Base-by-base conservation (phyloP, 2,329 filamentous ascomycete species). In the Rhynchosporium secalis region DNA sequence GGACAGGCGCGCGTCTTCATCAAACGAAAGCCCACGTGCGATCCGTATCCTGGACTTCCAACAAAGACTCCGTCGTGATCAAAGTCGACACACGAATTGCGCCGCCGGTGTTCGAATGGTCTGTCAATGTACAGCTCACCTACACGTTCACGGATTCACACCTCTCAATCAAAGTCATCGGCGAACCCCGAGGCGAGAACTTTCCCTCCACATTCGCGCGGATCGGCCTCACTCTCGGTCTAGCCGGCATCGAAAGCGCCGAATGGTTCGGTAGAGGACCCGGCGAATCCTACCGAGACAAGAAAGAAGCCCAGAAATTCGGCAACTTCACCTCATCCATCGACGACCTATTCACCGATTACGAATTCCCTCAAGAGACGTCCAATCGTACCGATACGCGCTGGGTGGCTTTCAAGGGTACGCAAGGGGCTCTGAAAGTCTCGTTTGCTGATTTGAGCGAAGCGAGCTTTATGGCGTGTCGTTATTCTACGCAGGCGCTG, bases 241-340 rank as follows among this genome's bases (percentile, higher is more conserved):
- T 76, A 66, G 76, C 9, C 56, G 76, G 67, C 20, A 73, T 79
- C 29, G 71, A 75, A 4, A 68, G 71, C 4, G 80, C 78, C 0
- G 73, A 76, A n/a, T 91, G 87, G 87, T 89, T 86, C 71, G 87
- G 87, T 2, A 82, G 85, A 2, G 88, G 88, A 0, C 85, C 86
- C 0, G 84, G 84, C 1, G 86, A 90, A 72, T 83, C 80, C 4
- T 91, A 90, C 76, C 75, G 77, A n/a, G 88, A 91, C 75, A 87
- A 82, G 77, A 89, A 89, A 72, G 72, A 78, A 12, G 81, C 83
- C 3, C 86, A 89, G 71, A 73, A 75, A 0, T 74, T 88, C 3
- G 86, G 84, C 6, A 81, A 80, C 55, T 86, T 79, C 75, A 76
- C 76, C 2, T 68, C 72, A 10, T 68, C 67, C 0, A 75, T 86